A percentile compares a stretch with the other conserved stretches of the same genome.
Evolutionary conservation across 768 basidiomycete species (phyloP).

Genomic region (Russula compacta): DNA sequence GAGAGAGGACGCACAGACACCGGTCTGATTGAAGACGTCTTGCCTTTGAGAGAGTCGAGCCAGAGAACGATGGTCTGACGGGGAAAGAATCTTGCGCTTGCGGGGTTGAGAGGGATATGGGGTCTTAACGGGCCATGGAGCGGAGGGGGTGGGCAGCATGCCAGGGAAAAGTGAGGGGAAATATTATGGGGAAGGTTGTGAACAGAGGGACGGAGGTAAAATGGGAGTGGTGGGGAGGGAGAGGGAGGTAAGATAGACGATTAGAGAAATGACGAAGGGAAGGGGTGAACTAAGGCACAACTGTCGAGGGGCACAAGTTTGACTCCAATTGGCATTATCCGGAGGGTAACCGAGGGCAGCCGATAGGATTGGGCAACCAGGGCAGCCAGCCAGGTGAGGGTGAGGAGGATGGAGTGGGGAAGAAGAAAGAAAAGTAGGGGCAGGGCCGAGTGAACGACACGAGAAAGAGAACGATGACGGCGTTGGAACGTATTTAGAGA

Average conservation of each 20-base stretch:
- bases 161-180: slow-evolving; percentile 17
- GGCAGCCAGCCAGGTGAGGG: slow-evolving; percentile 4
- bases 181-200: neutral
- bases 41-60: slow-evolving; percentile 1
- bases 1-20: slow-evolving; percentile 13
- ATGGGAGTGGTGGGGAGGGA: slow-evolving; percentile 17
- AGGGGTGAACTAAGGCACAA: slow-evolving; percentile 14
- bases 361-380: slow-evolving; percentile 1
- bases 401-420: slow-evolving; percentile 18
- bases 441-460: slow-evolving; percentile 20
- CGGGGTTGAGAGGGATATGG: slow-evolving; percentile 25
- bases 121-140: slow-evolving; percentile 41
- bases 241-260: slow-evolving; percentile 21
- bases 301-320: slow-evolving; percentile 8
- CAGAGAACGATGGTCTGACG: slow-evolving; percentile 11
- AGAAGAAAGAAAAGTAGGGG: slow-evolving; percentile 24
- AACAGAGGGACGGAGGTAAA: neutral
- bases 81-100: slow-evolving; percentile 5
- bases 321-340: slow-evolving; percentile 27
- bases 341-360: slow-evolving; percentile 11
- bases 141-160: slow-evolving; percentile 24
- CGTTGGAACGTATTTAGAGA: slow-evolving; percentile 4
- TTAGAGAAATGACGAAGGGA: slow-evolving; percentile 16
- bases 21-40: slow-evolving; percentile 17
- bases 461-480: slow-evolving; percentile 6